Evolutionary conservation across 2,329 filamentous ascomycete genomes (phyloP).

Genomic region (Alternaria novae-zelandiae): DNA sequence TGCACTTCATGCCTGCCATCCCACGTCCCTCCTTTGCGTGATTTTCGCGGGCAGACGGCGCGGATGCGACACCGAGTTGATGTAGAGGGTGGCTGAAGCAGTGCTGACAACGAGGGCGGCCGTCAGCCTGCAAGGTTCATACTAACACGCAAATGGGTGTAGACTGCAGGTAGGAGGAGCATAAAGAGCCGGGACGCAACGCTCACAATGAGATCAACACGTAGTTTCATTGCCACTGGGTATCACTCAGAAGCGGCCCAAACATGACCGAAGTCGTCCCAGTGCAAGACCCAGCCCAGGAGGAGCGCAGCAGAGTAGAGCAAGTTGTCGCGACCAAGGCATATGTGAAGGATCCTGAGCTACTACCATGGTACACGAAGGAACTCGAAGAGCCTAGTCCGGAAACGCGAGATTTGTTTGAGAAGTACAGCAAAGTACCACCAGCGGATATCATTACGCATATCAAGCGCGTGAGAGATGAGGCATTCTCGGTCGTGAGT

Average conservation of each 20-base stretch:
- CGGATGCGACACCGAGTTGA: conserved; percentile 3
- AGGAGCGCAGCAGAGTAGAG: conserved; percentile 16
- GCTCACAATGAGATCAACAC: neutral
- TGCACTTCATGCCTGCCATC: neutral
- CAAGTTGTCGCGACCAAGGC: conserved; percentile 23
- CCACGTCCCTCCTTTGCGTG: neutral
- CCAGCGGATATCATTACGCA: conserved; percentile 45
- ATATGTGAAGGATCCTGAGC: conserved; percentile 27
- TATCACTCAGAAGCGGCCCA: neutral
- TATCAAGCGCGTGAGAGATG: conserved; percentile 42
- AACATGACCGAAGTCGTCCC: conserved; percentile 18
- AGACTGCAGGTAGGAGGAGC: neutral
- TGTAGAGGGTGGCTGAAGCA: conserved; percentile 9
- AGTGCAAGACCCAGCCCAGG: neutral
- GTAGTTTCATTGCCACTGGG: neutral
- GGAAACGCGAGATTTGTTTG: conserved; percentile 43
- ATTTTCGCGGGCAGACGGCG: neutral
- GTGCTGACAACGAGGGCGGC: conserved; percentile 9
- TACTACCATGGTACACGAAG: conserved; percentile 42
- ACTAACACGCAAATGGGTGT: neutral
- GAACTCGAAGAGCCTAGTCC: conserved; percentile 37
- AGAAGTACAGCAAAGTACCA: conserved; percentile 49
- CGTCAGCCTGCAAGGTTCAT: conserved; percentile 6
- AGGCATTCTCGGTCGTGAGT: conserved; percentile 41
- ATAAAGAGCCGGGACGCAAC: neutral